Evolutionary conservation across 129 eudicot species (phyloP).

Genomic region (Helichrysum umbraculigerum): DNA sequence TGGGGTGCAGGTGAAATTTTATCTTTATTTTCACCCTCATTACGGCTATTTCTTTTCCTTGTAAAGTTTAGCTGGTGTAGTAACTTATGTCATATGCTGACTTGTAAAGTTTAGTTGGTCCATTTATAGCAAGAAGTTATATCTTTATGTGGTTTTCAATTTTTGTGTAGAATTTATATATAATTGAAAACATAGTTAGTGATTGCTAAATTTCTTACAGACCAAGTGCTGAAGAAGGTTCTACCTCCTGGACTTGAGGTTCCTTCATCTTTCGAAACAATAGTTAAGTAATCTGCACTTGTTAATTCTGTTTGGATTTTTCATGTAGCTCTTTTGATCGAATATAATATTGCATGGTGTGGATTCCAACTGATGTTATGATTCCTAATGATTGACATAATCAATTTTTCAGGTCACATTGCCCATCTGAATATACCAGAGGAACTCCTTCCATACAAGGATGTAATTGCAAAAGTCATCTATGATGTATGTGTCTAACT

Average conservation of each 20-base stretch:
- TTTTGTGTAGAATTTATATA: background rate
- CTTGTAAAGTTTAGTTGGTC: background rate
- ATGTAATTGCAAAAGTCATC: constrained; percentile 88
- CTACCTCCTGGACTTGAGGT: constrained; percentile 87
- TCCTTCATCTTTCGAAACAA: constrained; percentile 97
- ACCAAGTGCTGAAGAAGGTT: constrained; percentile 87
- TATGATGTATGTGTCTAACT: constrained; percentile 68
- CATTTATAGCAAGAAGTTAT: background rate
- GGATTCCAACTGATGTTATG: constrained; percentile 11
- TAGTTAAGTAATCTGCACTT: constrained; percentile 69
- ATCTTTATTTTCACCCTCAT: background rate
- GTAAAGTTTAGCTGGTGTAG: background rate
- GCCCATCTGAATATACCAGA: constrained; percentile 93
- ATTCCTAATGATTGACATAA: constrained; percentile 15
- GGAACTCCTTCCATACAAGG: constrained; percentile 90
- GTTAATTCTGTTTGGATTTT: constrained; percentile 6
- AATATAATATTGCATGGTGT: background rate
- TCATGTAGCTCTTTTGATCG: background rate
- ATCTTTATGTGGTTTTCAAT: background rate
- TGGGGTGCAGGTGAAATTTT: constrained; percentile 83
- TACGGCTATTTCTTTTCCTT: background rate
- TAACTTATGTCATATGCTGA: background rate
- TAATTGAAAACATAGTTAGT: background rate
- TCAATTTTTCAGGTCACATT: constrained; percentile 81
- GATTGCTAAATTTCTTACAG: constrained; percentile 42